A percentile compares a stretch with the other conserved stretches of the same genome.
Evolutionary conservation across 305 asterid species (phyloP).

Genomic region (Plantago lanceolata): DNA sequence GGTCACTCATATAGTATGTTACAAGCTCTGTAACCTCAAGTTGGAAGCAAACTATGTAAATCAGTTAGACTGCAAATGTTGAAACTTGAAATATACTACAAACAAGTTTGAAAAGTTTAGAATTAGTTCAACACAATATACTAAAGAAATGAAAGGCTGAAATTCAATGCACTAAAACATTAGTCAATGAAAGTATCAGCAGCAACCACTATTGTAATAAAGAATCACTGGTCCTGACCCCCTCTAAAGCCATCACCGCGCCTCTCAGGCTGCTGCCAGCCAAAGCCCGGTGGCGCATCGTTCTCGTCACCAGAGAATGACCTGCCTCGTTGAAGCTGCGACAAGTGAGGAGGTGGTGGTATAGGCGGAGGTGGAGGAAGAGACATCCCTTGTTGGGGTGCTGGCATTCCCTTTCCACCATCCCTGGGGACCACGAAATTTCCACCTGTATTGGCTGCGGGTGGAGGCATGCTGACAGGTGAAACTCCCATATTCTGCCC

Average conservation of each 20-base stretch:
- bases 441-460: constrained; percentile 45
- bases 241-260: constrained; percentile 49
- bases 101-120: too few relatives aligned
- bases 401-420: constrained; percentile 39
- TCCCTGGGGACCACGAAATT: constrained; percentile 44
- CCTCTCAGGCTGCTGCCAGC: constrained; percentile 55
- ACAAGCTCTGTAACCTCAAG: too few relatives aligned
- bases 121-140: too few relatives aligned
- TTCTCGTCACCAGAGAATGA: constrained; percentile 50
- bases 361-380: constrained; percentile 66
- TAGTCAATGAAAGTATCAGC: neutral
- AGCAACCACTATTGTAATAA: neutral
- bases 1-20: too few relatives aligned
- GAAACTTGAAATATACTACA: too few relatives aligned
- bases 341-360: constrained; percentile 40
- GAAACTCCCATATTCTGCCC: constrained; percentile 45
- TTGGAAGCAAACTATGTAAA: too few relatives aligned
- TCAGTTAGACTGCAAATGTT: too few relatives aligned
- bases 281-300: constrained; percentile 67
- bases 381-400: constrained; percentile 14
- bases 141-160: too few relatives aligned
- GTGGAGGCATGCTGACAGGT: constrained; percentile 40
- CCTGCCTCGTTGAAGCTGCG: constrained; percentile 47
- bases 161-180: neutral
- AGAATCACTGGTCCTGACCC: constrained; percentile 36